These are phyloP conservation scores for Symbiodinium pilosum DNA, from an alignment of 73 alveolate species.

Conservation along the genomic window DNA sequence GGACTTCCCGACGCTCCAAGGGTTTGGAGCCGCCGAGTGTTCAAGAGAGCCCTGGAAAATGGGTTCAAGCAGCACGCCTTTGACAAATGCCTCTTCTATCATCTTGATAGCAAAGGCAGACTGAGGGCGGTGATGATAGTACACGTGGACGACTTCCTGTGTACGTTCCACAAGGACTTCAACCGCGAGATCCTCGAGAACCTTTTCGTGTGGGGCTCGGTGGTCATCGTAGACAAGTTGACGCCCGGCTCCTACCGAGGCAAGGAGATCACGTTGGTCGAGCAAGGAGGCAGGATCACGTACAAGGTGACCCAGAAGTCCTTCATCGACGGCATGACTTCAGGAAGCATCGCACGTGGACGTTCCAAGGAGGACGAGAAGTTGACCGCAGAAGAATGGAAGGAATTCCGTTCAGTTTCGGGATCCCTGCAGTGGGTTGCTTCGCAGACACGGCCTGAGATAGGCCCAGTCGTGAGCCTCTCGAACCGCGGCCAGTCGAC, in stretches of 20 bases:
- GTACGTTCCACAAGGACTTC: neutral
- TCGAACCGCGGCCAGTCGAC: neutral
- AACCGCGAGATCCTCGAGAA: neutral
- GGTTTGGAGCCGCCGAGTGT: neutral
- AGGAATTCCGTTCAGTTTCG: neutral
- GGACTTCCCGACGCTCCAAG: slow-evolving; percentile 8
- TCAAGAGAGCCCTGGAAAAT: neutral
- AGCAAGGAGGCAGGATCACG: neutral
- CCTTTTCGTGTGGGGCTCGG: slow-evolving; percentile 19
- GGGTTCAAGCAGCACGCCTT: neutral
- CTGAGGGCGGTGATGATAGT: neutral
- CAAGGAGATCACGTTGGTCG: neutral
- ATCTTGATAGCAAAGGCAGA: neutral
- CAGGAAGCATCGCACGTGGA: neutral
- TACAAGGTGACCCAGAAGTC: neutral
- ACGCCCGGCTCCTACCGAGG: neutral
- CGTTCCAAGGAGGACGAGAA: neutral
- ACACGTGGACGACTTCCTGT: slow-evolving; percentile 35
- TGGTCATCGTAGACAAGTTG: neutral
- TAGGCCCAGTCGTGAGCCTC: neutral
- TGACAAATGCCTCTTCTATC: slow-evolving; percentile 3
- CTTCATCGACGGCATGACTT: neutral
- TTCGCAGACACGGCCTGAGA: slow-evolving; percentile 4
- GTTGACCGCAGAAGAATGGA: neutral
- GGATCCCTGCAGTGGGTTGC: slow-evolving; percentile 17